A percentile compares a stretch with the other conserved stretches of the same genome.
Evolutionary conservation across 148 eudicot genomes (phyloP).

Genomic region (Rhododendron williamsianum): DNA sequence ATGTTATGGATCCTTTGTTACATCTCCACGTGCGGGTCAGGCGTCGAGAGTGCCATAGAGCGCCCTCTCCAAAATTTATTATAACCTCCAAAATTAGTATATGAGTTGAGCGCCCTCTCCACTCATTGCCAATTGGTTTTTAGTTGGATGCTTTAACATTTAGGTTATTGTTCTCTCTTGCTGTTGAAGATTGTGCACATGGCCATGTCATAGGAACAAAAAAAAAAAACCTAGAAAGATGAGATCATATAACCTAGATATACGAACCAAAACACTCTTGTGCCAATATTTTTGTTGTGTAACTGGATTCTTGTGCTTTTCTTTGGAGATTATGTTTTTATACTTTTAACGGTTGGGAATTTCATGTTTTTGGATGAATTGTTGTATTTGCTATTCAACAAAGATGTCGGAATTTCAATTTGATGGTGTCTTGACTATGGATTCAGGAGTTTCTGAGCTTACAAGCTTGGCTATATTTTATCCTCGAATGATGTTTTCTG

Average conservation of each 20-base stretch:
- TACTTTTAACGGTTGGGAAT: neutral
- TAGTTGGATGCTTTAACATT: neutral
- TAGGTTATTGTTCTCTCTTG: neutral
- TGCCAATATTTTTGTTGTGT: neutral
- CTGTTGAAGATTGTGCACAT: neutral
- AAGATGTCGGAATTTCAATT: neutral
- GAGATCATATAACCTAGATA: neutral
- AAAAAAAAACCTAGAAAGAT: neutral
- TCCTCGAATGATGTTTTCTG: neutral
- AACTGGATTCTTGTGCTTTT: neutral
- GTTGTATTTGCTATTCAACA: neutral
- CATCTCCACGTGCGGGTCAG: neutral
- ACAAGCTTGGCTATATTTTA: neutral
- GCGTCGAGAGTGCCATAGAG: neutral
- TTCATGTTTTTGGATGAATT: neutral
- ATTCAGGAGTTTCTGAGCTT: slow-evolving; percentile 1
- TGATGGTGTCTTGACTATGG: neutral
- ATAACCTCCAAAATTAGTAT: neutral
- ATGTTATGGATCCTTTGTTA: neutral
- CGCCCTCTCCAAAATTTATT: neutral
- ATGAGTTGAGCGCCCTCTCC: neutral
- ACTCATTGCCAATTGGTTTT: neutral
- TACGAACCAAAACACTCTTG: neutral
- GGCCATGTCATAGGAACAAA: neutral
- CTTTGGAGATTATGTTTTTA: neutral